A percentile compares a stretch with the other conserved stretches of the same genome.
These are phyloP conservation scores for Pythium vanterpoolii DNA, from an alignment of 352 stramenopile species.

Conservation along the genomic window DNA sequence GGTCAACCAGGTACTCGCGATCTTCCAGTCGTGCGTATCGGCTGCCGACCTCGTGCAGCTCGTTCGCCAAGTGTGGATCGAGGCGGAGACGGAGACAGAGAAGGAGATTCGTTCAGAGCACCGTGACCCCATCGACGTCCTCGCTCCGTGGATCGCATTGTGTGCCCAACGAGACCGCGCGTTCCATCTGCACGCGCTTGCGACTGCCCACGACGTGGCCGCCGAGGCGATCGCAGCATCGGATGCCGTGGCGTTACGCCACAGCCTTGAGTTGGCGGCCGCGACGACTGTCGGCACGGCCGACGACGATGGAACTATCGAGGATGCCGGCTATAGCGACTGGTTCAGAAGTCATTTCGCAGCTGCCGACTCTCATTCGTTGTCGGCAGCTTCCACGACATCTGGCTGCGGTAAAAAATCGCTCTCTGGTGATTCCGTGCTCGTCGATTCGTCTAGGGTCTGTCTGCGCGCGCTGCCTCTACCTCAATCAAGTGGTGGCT, in stretches of 20 bases:
- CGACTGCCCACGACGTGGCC: slow-evolving; percentile 34
- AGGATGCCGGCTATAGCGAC: slow-evolving; percentile 18
- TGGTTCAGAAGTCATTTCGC: slow-evolving; percentile 28
- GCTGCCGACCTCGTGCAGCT: slow-evolving; percentile 11
- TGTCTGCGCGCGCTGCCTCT: neutral
- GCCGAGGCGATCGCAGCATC: slow-evolving; percentile 22
- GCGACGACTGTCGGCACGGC: slow-evolving; percentile 1
- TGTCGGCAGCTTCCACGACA: neutral
- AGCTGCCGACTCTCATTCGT: neutral
- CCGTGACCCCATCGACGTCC: neutral
- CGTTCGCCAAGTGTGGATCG: slow-evolving; percentile 10
- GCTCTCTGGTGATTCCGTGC: neutral
- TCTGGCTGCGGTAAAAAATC: neutral
- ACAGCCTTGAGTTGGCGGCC: slow-evolving; percentile 30
- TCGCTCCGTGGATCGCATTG: slow-evolving; percentile 15
- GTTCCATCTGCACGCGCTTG: slow-evolving; percentile 25
- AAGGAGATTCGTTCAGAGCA: no score
- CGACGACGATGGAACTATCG: neutral
- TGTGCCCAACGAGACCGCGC: slow-evolving; percentile 8
- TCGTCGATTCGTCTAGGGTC: no score
- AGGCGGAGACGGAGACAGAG: neutral
- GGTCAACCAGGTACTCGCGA: slow-evolving; percentile 14
- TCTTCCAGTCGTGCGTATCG: slow-evolving; percentile 17
- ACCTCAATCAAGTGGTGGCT: neutral
- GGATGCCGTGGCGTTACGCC: slow-evolving; percentile 18